These are phyloP conservation scores for Mucor indicus DNA, from an alignment of 371 early-diverging fungal genomes.

Conservation along the genomic window DNA sequence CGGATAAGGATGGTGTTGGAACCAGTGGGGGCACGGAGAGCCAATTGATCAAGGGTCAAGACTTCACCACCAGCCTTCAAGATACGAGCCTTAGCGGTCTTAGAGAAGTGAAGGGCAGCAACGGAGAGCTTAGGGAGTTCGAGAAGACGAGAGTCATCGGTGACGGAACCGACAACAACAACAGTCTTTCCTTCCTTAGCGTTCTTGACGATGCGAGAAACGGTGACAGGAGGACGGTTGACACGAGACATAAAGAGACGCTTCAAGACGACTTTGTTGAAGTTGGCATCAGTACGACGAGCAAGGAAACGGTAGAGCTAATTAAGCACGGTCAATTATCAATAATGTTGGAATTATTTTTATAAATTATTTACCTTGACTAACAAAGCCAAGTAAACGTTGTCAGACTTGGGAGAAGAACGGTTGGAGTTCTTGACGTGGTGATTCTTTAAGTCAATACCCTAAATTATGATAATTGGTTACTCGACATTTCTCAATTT, in stretches of 20 bases:
- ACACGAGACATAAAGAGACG: constrained; percentile 97
- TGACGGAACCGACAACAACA: constrained; percentile 94
- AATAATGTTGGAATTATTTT: neutral
- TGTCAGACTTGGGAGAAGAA: constrained; percentile 83
- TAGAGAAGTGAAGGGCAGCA: constrained; percentile 91
- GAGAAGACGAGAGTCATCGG: constrained; percentile 92
- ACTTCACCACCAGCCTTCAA: constrained; percentile 97
- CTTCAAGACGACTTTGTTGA: constrained; percentile 98
- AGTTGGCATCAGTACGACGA: constrained; percentile 95
- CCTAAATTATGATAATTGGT: constrained; percentile 50
- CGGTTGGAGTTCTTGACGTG: constrained; percentile 91
- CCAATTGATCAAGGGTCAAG: constrained; percentile 98
- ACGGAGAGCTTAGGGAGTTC: constrained; percentile 95
- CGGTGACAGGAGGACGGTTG: constrained; percentile 94
- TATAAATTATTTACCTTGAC: constrained; percentile 64
- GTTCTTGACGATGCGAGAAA: constrained; percentile 84
- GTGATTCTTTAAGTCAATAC: constrained; percentile 95
- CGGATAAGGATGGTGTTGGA: constrained; percentile 94
- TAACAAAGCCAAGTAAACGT: constrained; percentile 93
- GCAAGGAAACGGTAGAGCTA: constrained; percentile 98
- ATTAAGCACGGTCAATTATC: neutral
- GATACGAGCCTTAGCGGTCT: constrained; percentile 95
- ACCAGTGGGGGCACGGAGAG: constrained; percentile 96
- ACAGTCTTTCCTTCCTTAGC: constrained; percentile 79
- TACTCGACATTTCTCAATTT: constrained; percentile 52